Conservation (phyloP, 2,329 filamentous ascomycete genomes). For the Xylariaceae sp. region DNA sequence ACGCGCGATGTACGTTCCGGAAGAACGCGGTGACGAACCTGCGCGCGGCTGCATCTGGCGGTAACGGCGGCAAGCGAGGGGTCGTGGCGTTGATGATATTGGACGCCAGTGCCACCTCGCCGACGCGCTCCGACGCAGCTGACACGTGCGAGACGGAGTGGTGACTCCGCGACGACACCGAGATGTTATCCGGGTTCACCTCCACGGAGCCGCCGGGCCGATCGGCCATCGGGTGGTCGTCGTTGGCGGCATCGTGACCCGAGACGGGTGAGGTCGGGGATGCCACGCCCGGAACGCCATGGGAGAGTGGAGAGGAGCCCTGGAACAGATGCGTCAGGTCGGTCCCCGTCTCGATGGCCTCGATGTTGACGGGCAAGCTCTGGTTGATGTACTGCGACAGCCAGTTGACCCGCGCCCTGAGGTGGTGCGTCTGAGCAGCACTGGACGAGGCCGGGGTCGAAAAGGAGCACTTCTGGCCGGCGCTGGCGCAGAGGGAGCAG, state of each 20-base stretch:
- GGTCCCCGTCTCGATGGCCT: conserved; percentile 31
- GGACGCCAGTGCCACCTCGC: not conserved
- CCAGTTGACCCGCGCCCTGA: conserved; percentile 38
- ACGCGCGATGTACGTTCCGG: conserved; percentile 40
- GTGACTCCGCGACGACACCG: conserved; percentile 2
- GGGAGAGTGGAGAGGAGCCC: conserved; percentile 1
- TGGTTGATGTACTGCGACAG: conserved; percentile 33
- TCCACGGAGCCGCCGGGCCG: not conserved
- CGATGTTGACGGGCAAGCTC: conserved; percentile 18
- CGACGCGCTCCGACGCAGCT: not conserved
- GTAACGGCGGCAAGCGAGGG: conserved; percentile 4
- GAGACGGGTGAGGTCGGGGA: not conserved
- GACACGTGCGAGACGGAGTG: not conserved
- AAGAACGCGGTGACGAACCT: conserved; percentile 41
- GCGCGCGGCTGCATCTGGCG: conserved; percentile 23
- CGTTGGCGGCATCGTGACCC: not conserved
- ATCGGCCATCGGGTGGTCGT: not conserved
- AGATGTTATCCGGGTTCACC: conserved; percentile 2
- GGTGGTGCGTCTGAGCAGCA: conserved; percentile 31
- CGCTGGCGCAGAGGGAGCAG: conserved; percentile 35
- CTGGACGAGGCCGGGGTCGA: conserved; percentile 25
- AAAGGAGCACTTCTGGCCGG: conserved; percentile 35
- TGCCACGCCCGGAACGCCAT: not conserved
- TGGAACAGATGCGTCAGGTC: conserved; percentile 20
- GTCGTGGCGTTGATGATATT: not conserved